Conservation (phyloP, 768 basidiomycete species). For the Exsudoporus frostii region DNA sequence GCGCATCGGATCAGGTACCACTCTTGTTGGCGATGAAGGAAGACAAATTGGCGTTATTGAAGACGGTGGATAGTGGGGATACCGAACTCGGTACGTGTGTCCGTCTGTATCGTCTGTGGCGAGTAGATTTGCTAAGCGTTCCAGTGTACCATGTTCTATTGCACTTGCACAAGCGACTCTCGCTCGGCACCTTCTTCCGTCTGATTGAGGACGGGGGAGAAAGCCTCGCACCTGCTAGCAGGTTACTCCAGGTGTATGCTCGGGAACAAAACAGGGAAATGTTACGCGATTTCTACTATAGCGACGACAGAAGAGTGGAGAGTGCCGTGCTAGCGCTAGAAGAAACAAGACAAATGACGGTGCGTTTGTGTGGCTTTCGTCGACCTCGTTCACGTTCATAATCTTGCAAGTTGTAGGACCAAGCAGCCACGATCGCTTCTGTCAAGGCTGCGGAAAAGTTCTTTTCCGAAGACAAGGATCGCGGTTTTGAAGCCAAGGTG, state of each 20-base stretch:
- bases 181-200: constrained; percentile 90
- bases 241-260: constrained; percentile 84
- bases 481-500: constrained; percentile 87
- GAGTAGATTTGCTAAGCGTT: background rate
- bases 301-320: constrained; percentile 92
- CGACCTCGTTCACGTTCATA: background rate
- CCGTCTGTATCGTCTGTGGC: background rate
- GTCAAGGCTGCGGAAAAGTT: constrained; percentile 87
- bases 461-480: constrained; percentile 93
- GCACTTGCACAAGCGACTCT: constrained; percentile 76
- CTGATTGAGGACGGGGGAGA: constrained; percentile 89
- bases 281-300: constrained; percentile 95
- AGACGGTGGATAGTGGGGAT: constrained; percentile 93
- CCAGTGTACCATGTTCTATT: constrained; percentile 92
- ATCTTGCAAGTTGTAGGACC: constrained; percentile 52
- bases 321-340: constrained; percentile 87
- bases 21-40: constrained; percentile 94
- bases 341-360: constrained; percentile 68
- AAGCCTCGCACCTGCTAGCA: constrained; percentile 67
- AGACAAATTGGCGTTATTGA: constrained; percentile 79
- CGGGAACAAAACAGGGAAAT: constrained; percentile 88
- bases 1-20: constrained; percentile 90
- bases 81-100: constrained; percentile 79
- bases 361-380: constrained; percentile 31
- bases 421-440: constrained; percentile 61